Percentiles rank a stretch among this genome's conserved stretches.
Evolutionary conservation across 768 basidiomycete genomes (phyloP).

Genomic region (Floccularia luteovirens): DNA sequence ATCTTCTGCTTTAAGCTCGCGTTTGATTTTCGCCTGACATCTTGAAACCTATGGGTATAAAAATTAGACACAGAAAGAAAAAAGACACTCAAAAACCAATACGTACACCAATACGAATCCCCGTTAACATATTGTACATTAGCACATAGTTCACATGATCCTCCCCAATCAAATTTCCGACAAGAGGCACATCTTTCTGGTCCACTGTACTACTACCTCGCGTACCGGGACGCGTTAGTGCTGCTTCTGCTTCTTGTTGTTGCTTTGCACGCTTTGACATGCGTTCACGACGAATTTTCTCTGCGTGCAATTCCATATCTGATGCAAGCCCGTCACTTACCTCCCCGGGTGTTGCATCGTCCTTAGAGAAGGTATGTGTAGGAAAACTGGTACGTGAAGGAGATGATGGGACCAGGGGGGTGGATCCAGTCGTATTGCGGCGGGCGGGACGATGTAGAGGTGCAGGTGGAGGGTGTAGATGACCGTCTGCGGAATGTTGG

Average conservation of each 20-base stretch:
- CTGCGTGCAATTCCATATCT: slow-evolving; percentile 86
- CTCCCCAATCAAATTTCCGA: slow-evolving; percentile 97
- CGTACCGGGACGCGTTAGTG: slow-evolving; percentile 28
- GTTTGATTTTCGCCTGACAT: slow-evolving; percentile 89
- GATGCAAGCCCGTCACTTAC: slow-evolving; percentile 46
- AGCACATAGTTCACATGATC: slow-evolving; percentile 97
- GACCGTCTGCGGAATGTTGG: slow-evolving; percentile 27
- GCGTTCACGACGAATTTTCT: slow-evolving; percentile 77
- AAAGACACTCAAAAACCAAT: slow-evolving; percentile 1
- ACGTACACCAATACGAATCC: slow-evolving; percentile 89
- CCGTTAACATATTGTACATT: slow-evolving; percentile 99
- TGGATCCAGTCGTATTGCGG: slow-evolving; percentile 67
- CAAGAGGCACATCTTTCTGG: slow-evolving; percentile 52
- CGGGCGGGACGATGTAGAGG: slow-evolving; percentile 37
- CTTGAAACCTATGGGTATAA: slow-evolving; percentile 69
- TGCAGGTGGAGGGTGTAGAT: slow-evolving; percentile 43
- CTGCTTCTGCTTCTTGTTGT: slow-evolving; percentile 55
- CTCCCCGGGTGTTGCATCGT: slow-evolving; percentile 19
- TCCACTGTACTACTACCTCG: slow-evolving; percentile 9
- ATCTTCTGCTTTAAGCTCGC: slow-evolving; percentile 59
- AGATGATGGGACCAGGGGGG: slow-evolving; percentile 13
- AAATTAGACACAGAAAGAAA: slow-evolving; percentile 1
- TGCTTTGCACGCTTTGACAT: slow-evolving; percentile 63
- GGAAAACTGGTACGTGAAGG: slow-evolving; percentile 15
- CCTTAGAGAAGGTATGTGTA: slow-evolving; percentile 26